These are phyloP conservation scores for Mortierella alpina DNA, from an alignment of 192 early-diverging fungal species.

Conservation along the genomic window DNA sequence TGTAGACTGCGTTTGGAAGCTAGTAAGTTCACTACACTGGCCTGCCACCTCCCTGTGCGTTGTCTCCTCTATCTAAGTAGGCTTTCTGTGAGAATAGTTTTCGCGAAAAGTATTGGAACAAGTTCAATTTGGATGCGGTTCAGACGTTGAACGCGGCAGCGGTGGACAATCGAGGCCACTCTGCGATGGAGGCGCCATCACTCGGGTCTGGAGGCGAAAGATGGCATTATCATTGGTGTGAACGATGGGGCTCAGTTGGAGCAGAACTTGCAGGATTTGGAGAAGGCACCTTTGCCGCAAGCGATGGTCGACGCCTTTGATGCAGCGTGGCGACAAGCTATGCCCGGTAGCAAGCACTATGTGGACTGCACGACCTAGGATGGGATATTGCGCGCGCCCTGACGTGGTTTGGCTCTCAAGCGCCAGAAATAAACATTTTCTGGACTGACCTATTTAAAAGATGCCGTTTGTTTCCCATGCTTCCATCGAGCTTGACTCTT, in stretches of 20 bases:
- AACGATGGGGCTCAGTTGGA: constrained; percentile 1
- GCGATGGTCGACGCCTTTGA: constrained; percentile 63
- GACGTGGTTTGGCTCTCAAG: too few relatives aligned
- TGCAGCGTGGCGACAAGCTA: constrained; percentile 56
- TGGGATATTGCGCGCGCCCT: too few relatives aligned
- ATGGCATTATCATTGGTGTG: constrained; percentile 9
- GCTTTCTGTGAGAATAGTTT: not conserved
- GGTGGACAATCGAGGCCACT: not conserved
- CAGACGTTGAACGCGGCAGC: constrained; percentile 43
- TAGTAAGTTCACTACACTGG: too few relatives aligned
- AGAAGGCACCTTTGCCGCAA: constrained; percentile 59
- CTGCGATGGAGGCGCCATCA: constrained; percentile 19
- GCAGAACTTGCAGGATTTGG: constrained; percentile 58
- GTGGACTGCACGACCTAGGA: too few relatives aligned
- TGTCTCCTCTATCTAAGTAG: too few relatives aligned
- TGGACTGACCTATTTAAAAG: too few relatives aligned
- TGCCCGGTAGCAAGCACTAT: not conserved
- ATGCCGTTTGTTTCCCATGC: too few relatives aligned
- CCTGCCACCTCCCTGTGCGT: too few relatives aligned
- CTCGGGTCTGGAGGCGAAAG: constrained; percentile 10
- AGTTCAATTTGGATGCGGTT: constrained; percentile 59
- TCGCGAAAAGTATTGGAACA: constrained; percentile 44
- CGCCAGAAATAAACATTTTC: too few relatives aligned
- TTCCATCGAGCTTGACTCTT: too few relatives aligned
- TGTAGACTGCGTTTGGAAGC: too few relatives aligned